Evolutionary conservation across 108 stramenopile genomes (phyloP).

Genomic region (Nannochloropsis gaditana): DNA sequence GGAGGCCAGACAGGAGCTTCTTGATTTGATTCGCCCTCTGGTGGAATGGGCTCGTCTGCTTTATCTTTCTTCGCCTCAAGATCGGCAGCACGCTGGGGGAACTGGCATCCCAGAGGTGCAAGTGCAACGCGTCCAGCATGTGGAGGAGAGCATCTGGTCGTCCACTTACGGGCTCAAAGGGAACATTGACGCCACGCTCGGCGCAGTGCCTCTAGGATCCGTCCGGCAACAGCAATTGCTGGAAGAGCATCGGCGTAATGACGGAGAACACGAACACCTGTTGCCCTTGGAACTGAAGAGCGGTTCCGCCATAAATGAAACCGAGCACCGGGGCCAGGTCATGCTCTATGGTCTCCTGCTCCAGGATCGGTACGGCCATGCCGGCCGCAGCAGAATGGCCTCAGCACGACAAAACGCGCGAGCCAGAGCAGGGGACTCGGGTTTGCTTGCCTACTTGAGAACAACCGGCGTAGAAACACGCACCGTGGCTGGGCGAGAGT

Average conservation of each 20-base stretch:
- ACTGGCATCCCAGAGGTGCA: neutral
- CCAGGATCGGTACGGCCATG: constrained; percentile 32
- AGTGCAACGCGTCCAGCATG: constrained; percentile 25
- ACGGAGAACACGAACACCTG: neutral
- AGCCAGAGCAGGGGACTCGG: neutral
- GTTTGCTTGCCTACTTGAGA: neutral
- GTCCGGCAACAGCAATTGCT: neutral
- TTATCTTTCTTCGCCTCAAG: neutral
- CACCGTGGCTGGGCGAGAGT: neutral
- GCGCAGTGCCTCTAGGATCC: neutral
- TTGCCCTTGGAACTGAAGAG: constrained; percentile 21
- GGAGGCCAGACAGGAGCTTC: constrained; percentile 11
- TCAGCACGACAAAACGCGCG: too few relatives aligned
- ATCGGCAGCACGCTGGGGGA: neutral
- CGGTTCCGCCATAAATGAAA: neutral
- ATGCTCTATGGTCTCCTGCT: constrained; percentile 45
- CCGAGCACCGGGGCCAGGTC: constrained; percentile 23
- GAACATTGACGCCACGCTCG: constrained; percentile 45
- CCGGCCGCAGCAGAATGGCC: neutral
- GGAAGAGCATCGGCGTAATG: constrained; percentile 29
- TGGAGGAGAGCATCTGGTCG: constrained; percentile 46
- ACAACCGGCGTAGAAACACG: neutral
- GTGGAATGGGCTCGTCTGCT: neutral
- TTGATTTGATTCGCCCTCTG: neutral
- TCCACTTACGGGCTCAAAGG: constrained; percentile 42